Evolutionary conservation across 202 grass and related monocot species (phyloP), one percentile per base, ranked within the genome.

Genomic region (Zoysia matrella): DNA sequence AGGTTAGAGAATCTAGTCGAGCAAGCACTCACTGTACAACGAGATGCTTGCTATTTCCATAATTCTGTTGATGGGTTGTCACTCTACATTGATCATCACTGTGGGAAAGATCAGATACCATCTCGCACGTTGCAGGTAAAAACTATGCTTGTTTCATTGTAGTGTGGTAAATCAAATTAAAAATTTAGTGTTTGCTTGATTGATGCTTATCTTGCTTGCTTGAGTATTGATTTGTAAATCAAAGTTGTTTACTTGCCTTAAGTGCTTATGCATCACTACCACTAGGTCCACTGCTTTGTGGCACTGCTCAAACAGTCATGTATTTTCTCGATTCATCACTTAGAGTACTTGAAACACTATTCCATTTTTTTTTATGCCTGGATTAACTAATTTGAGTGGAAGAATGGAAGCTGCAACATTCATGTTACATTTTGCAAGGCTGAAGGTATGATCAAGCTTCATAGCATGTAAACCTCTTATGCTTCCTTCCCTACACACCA

Each of bases 1-100:
- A 91, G 96, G 75, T 78, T 95, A 58, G 96, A 99, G 72, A 86
- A 94, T 80, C 85, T 99, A 85, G 83, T 95, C 85, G 92, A 99
- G 74, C 92, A 99, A 69, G 92, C 96, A 60, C 91, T 99, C 69
- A 88, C 63, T 57, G 87, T 96, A 14, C 96, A 99, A 82, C 86
- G 80, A 0, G 87, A 95, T 83, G 86, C 85, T 66, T 99, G 96
- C 53, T 95, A 90, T 88, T 93, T 95, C 80, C 96, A 99, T 86
- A 99, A 99, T 78, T 92, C 89, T 86, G 43, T 83, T 54, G 91
- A 93, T 88, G 80, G 84, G 41, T 80, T 99, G 67, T 99, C 93
- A 63, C 92, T 99, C 69, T 99, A 92, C 78, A 75, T 52, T 64
- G 96, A 96, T 72, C 96, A 99, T 89, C 88, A 84, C 6, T 99